Evolutionary conservation across 257 asterid species (phyloP).

Genomic region (Buddleja alternifolia): DNA sequence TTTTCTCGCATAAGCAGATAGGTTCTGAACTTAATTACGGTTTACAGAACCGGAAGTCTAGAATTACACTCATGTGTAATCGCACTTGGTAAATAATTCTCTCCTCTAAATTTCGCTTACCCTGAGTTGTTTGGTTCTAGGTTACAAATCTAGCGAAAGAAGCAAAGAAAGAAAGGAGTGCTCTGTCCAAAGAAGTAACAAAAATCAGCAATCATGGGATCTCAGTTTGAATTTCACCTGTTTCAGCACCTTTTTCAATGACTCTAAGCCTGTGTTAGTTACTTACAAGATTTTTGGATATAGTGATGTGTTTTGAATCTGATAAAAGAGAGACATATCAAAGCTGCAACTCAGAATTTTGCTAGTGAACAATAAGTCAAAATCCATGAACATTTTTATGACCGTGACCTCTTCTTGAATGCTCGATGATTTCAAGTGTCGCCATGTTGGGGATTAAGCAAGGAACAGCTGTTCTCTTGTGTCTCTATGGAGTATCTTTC

Average conservation of each 20-base stretch:
- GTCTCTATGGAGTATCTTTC: too few relatives aligned
- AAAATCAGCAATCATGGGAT: conserved; percentile 92
- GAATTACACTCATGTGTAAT: not conserved
- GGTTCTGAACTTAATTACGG: not conserved
- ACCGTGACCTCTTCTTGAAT: not conserved
- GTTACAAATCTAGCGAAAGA: conserved; percentile 75
- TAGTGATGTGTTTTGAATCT: not conserved
- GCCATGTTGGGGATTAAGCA: too few relatives aligned
- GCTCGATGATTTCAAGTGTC: not conserved
- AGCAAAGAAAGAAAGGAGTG: conserved; percentile 66
- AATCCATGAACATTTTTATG: not conserved
- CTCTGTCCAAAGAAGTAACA: conserved; percentile 73
- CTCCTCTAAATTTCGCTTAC: conserved; percentile 1
- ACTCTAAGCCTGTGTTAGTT: conserved; percentile 16
- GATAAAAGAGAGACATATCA: conserved; percentile 15
- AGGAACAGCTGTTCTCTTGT: too few relatives aligned
- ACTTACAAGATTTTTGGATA: conserved; percentile 13
- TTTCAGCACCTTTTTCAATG: conserved; percentile 10
- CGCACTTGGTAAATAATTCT: not conserved
- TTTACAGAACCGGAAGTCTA: not conserved
- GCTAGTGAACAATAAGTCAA: not conserved
- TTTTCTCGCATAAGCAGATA: not conserved
- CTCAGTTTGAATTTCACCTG: conserved; percentile 54
- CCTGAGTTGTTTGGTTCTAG: conserved; percentile 37
- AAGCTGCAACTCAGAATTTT: conserved; percentile 17